Percentiles rank a stretch among this genome's conserved stretches.
phyloP scores from a whole-genome alignment of 805 yeast genomes.

The Cyberlindnera mississippiensis region DNA sequence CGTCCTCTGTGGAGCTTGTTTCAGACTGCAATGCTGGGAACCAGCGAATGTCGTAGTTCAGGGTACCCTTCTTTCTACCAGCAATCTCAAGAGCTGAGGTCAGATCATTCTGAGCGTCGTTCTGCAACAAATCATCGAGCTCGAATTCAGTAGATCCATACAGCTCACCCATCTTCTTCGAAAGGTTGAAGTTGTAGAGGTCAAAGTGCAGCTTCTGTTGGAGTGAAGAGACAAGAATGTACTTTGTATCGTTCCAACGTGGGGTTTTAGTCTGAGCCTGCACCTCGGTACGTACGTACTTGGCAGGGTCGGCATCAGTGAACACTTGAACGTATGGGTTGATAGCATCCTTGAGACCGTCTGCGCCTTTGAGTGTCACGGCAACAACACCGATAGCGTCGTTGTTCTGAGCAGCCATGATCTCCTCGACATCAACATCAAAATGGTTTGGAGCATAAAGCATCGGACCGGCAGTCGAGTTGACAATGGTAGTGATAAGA shows the following conservation, averaged over 20 bases:
- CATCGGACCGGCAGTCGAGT: conserved; percentile 70
- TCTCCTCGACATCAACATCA: conserved; percentile 70
- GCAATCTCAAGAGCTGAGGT: conserved; percentile 29
- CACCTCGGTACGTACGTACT: conserved; percentile 45
- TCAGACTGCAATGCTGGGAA: conserved; percentile 30
- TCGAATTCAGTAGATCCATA: conserved; percentile 51
- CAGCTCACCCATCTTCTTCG: conserved; percentile 50
- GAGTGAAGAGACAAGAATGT: conserved; percentile 52
- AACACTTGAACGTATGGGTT: conserved; percentile 57
- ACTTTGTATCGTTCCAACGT: conserved; percentile 62
- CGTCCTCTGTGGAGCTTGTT: conserved; percentile 23
- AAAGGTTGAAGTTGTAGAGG: conserved; percentile 48
- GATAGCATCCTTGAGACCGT: conserved; percentile 43
- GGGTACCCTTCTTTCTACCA: conserved; percentile 53
- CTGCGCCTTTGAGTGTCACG: conserved; percentile 54
- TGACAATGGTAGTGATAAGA: conserved; percentile 66
- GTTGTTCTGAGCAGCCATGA: conserved; percentile 57
- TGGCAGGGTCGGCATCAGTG: conserved; percentile 42
- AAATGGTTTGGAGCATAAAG: conserved; percentile 78
- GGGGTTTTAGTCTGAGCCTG: conserved; percentile 57
- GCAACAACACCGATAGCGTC: conserved; percentile 71
- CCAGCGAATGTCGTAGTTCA: conserved; percentile 52
- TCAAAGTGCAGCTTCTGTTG: conserved; percentile 54
- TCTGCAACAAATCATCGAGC: conserved; percentile 56
- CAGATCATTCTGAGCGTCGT: conserved; percentile 34